Evolutionary conservation across 768 basidiomycete genomes (phyloP), one percentile per base, ranked within the genome.

Genomic region (Lactifluus pinguis): DNA sequence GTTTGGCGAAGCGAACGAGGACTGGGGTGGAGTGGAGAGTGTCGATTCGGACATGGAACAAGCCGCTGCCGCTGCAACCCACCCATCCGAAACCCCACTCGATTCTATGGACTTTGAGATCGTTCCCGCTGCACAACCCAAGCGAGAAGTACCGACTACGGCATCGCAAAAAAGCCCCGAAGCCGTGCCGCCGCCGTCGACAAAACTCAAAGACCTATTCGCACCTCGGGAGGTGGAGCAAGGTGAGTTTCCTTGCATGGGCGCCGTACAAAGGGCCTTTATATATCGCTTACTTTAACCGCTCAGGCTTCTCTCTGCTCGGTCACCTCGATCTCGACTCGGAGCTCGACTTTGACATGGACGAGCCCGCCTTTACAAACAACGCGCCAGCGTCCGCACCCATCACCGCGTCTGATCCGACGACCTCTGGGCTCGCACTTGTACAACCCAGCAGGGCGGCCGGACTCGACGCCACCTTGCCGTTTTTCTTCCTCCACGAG

Each of bases 271-370:
- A 29, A 13, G 1, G 25, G 25, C 25, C 25, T 25, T 25, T n/a
- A 38, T 45, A 64, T 25, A 25, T 25, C 25, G 25, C 25, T 25
- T 25, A 25, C 25, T 25, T 25, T 25, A 25, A 25, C 25, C 25
- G 2, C 25, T 25, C 73, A 45, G 81, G 81, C 19, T 92, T 92
- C 72, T 90, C 90, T 11, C 76, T 92, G n/a, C 76, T 91, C 4
- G 80, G 79, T 0, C 84, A 90, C 63, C 80, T 92, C 39, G 84
- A 88, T 52, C 75, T 91, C 21, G 89, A 91, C 61, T 75, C 84
- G 36, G 87, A 87, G 51, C 74, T 87, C 15, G 86, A 87, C 41
- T 59, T 80, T 14, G 86, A 87, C 54, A 17, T 61, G n/a, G 82
- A 83, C 39, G 56, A 44, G 25, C 47, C 61, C 11, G 47, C 51